Evolutionary conservation across 768 basidiomycete species (phyloP), one percentile per base, ranked within the genome.

Genomic region (Leucosporidium yakuticum): DNA sequence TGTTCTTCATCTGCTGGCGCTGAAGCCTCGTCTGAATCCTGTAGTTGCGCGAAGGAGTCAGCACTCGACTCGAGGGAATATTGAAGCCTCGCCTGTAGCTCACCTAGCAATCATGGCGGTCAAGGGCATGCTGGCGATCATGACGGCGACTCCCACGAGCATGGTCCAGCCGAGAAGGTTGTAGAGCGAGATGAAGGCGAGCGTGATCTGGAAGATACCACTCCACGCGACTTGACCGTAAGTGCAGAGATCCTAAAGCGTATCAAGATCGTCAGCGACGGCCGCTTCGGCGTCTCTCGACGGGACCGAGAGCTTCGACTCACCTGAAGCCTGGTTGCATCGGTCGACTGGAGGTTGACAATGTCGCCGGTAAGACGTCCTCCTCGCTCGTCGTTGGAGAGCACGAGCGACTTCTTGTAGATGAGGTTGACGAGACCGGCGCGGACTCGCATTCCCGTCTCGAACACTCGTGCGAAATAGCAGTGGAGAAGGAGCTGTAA

Each of bases 161-260:
- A 62, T 69, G 11, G 64, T 59, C 75, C 74, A 77, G 21, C 75
- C 94, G 32, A 97, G 84, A 25, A 98, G 85, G 69, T 86, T 84
- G 78, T 95, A 95, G 19, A 98, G 82, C 4, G 90, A 92, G 31
- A 95, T 78, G 76, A 97, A 96, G 0, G 95, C 95, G 14, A 97
- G 82, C 3, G 81, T 84, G 69, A 97, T 90, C 87, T 92, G 92
- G 76, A 90, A 84, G 9, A 92, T 88, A 1, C 91, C 94, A 4
- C 88, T 90, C 76, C 94, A 83, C 5, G 86, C 83, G 68, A 95
- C 93, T 53, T 96, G 81, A 1, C 88, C 91, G 76, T 81, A 80
- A 4, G 71, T 72, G 59, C 74, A 73, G 29, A 78, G 65, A 73
- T 78, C 78, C n/a, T 25, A 49, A 7, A 36, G 25, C 1, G 53